These are phyloP conservation scores for Suillus subalutaceus DNA, from an alignment of 768 basidiomycete genomes.

Conservation along the genomic window DNA sequence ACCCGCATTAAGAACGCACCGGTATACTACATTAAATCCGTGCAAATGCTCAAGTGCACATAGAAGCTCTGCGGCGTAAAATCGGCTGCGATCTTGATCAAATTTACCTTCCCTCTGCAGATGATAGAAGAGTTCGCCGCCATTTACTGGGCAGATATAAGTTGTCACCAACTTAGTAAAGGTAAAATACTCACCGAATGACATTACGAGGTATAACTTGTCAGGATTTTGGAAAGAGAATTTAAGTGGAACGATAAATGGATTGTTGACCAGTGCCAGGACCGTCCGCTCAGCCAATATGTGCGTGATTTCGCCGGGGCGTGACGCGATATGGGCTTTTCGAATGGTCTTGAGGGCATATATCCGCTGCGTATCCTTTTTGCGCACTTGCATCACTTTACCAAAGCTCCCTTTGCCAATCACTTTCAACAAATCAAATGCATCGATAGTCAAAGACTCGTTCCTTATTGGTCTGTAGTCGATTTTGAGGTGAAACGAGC, in stretches of 20 bases:
- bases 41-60: constrained; percentile 96
- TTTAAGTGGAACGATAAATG: constrained; percentile 98
- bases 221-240: constrained; percentile 99
- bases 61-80: constrained; percentile 97
- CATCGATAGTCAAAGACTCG: constrained; percentile 90
- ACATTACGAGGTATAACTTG: constrained; percentile 97
- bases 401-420: constrained; percentile 98
- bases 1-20: constrained; percentile 47
- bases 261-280: constrained; percentile 95
- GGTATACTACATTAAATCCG: constrained; percentile 97
- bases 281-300: constrained; percentile 97
- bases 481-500: constrained; percentile 95
- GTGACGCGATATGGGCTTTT: constrained; percentile 95
- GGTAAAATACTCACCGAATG: constrained; percentile 65
- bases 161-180: background rate
- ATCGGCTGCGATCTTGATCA: constrained; percentile 89
- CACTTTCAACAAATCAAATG: constrained; percentile 95
- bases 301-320: constrained; percentile 97
- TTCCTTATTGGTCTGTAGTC: constrained; percentile 88
- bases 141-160: constrained; percentile 66
- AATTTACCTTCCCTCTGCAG: constrained; percentile 96
- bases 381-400: constrained; percentile 99
- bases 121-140: constrained; percentile 97
- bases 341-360: constrained; percentile 98
- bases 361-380: constrained; percentile 97